These are phyloP conservation scores for Colletotrichum lindemuthianum DNA, from an alignment of 2,329 filamentous ascomycete species.

Conservation along the genomic window DNA sequence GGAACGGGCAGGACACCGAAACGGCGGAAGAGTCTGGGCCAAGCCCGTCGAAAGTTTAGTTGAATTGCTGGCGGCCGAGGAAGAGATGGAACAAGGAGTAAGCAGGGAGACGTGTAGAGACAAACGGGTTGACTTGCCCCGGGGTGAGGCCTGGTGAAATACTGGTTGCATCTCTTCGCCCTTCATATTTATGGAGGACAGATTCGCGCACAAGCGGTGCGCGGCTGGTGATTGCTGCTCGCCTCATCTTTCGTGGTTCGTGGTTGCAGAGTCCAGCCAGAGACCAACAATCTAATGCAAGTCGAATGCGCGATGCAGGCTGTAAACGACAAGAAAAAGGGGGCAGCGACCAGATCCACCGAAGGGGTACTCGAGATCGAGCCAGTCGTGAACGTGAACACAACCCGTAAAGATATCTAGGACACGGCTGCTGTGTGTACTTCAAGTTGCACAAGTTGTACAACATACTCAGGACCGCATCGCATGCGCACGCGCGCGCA, in stretches of 20 bases:
- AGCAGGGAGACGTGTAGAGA: slow-evolving; percentile 1
- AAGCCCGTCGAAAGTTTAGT: slow-evolving; percentile 1
- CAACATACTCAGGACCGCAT: too few relatives aligned
- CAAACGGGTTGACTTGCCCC: background rate
- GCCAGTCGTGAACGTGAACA: slow-evolving; percentile 13
- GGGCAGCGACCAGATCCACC: slow-evolving; percentile 7
- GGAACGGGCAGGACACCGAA: background rate
- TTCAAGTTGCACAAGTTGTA: slow-evolving; percentile 7
- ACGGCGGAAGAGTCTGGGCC: slow-evolving; percentile 4
- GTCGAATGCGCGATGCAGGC: slow-evolving; percentile 25
- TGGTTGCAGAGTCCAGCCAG: slow-evolving; percentile 5
- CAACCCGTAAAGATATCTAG: background rate
- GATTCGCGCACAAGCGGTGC: slow-evolving; percentile 14
- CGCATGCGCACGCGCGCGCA: too few relatives aligned
- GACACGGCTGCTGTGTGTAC: slow-evolving; percentile 25
- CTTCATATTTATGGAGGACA: background rate
- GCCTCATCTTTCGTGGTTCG: slow-evolving; percentile 26
- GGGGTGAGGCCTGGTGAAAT: slow-evolving; percentile 32
- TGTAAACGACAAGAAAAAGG: slow-evolving; percentile 9
- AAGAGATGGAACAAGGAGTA: slow-evolving; percentile 22
- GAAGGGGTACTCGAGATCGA: slow-evolving; percentile 10
- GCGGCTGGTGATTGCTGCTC: slow-evolving; percentile 21
- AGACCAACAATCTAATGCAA: slow-evolving; percentile 8
- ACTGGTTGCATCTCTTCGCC: slow-evolving; percentile 6
- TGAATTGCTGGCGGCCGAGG: slow-evolving; percentile 26